Conservation (phyloP, 1,284 basidiomycete species). For the Tremellales sp. region DNA sequence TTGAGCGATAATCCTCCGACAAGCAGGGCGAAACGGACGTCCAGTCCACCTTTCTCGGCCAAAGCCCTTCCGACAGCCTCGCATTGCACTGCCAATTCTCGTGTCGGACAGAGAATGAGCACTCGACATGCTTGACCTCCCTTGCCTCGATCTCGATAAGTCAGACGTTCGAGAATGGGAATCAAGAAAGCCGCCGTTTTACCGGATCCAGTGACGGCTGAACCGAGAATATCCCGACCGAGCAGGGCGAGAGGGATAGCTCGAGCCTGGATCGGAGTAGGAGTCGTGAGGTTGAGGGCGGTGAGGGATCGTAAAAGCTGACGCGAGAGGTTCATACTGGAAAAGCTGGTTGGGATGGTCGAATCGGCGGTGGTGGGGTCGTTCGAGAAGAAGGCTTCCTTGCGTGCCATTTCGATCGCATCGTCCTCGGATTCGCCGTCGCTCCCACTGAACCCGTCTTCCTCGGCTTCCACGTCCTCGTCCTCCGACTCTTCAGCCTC, state of each 20-base stretch:
- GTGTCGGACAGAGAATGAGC: slow-evolving; percentile 84
- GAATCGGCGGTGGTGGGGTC: slow-evolving; percentile 48
- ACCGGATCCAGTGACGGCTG: slow-evolving; percentile 91
- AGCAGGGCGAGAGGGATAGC: slow-evolving; percentile 88
- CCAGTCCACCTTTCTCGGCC: slow-evolving; percentile 67
- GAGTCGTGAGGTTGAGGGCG: slow-evolving; percentile 71
- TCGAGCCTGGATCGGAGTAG: slow-evolving; percentile 92
- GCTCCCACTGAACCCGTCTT: slow-evolving; percentile 26
- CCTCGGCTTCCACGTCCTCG: slow-evolving; percentile 46
- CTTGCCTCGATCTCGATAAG: slow-evolving; percentile 81
- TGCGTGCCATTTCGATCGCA: slow-evolving; percentile 68
- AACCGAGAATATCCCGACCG: slow-evolving; percentile 92
- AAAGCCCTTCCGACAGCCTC: slow-evolving; percentile 84
- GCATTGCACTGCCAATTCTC: slow-evolving; percentile 92
- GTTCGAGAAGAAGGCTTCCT: slow-evolving; percentile 78
- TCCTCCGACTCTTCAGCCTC: slow-evolving; percentile 49
- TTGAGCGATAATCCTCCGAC: slow-evolving; percentile 93
- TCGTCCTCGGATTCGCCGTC: slow-evolving; percentile 57
- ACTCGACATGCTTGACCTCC: slow-evolving; percentile 83
- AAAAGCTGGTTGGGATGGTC: slow-evolving; percentile 59
- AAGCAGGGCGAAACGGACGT: slow-evolving; percentile 79
- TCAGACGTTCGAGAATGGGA: slow-evolving; percentile 84
- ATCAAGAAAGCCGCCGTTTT: slow-evolving; percentile 96
- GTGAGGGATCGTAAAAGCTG: slow-evolving; percentile 82
- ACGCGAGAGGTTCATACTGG: slow-evolving; percentile 82